Percentiles rank a stretch among this genome's conserved stretches.
Conservation (phyloP, 805 yeast genomes). For the Wickerhamomyces xylosicus region DNA sequence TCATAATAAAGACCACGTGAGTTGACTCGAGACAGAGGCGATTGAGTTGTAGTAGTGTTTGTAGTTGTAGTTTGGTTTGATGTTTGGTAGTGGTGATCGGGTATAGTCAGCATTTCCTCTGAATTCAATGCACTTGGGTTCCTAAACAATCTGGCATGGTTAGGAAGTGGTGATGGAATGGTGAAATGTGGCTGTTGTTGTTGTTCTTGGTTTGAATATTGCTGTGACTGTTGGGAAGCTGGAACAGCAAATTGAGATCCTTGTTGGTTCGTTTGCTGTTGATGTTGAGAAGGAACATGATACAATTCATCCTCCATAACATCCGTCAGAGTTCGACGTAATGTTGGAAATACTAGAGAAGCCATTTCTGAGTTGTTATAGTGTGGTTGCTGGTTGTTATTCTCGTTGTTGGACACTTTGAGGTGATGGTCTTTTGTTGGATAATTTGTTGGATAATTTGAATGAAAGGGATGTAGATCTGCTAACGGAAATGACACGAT, state of each 20-base stretch:
- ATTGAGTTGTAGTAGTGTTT: too few relatives aligned
- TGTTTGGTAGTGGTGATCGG: constrained; percentile 6
- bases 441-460: too few relatives aligned
- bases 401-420: too few relatives aligned
- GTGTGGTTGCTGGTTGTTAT: too few relatives aligned
- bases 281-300: constrained; percentile 18
- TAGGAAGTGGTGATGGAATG: constrained; percentile 1
- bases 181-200: constrained; percentile 4
- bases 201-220: constrained; percentile 4
- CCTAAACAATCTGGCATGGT: constrained; percentile 4
- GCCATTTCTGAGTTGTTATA: constrained; percentile 24
- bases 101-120: constrained; percentile 17
- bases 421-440: too few relatives aligned
- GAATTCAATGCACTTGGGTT: constrained; percentile 15
- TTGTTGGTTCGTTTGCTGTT: constrained; percentile 2
- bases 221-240: too few relatives aligned
- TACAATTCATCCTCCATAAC: constrained; percentile 53
- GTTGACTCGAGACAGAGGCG: constrained; percentile 6
- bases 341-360: constrained; percentile 34
- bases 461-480: too few relatives aligned
- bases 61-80: constrained; percentile 1
- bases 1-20: constrained; percentile 17
- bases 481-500: too few relatives aligned
- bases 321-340: constrained; percentile 44
- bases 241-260: too few relatives aligned